Evolutionary conservation across 2,329 filamentous ascomycete genomes (phyloP), one percentile per base, ranked within the genome.

Genomic region (Cladophialophora bantiana): DNA sequence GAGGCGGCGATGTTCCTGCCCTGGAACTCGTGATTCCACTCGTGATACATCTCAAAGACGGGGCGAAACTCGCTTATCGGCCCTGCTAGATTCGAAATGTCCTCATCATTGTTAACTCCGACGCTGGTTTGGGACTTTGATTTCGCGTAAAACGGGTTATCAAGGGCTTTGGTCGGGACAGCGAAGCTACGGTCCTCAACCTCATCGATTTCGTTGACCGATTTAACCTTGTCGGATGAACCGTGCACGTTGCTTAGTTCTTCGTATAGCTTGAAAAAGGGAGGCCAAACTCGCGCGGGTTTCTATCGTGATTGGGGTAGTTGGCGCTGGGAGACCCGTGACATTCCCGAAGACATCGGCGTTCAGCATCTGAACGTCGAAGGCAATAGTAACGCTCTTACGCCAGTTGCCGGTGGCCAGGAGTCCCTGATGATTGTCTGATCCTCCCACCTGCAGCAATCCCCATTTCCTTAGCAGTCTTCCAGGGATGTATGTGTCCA

Each of bases 351-450:
- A 59, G n/a, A 15, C 56, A 7, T 7, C 15, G n/a, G 56, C 10
- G 26, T 59, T 59, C n/a, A 59, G 20, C 9, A 59, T 59, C 7
- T 59, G 56, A 4, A 59, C 32, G 3, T 40, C 18, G 35, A 59
- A 26, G n/a, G 32, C 20, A 26, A 31, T 12, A 13, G 35, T 45
- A 12, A 7, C 26, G 38, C 15, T n/a, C 20, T 13, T 12, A 7
- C 34, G 13, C 58, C 42, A 60, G 9, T 7, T 35, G 13, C n/a
- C 40, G 13, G 18, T 3, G 40, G 31, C 40, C 40, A 20, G 6
- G 4, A 1, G 13, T 60, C 58, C 10, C 31, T 20, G 9, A 48
- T 13, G 26, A 60, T 36, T 18, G 7, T 7, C 26, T 60, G 15
- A 60, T 34, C 1, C n/a, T 45, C 9, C 38, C 58, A 9, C 58